These are phyloP conservation scores for Westerdykella sp. DNA, from an alignment of 2,329 filamentous ascomycete species.

Conservation along the genomic window DNA sequence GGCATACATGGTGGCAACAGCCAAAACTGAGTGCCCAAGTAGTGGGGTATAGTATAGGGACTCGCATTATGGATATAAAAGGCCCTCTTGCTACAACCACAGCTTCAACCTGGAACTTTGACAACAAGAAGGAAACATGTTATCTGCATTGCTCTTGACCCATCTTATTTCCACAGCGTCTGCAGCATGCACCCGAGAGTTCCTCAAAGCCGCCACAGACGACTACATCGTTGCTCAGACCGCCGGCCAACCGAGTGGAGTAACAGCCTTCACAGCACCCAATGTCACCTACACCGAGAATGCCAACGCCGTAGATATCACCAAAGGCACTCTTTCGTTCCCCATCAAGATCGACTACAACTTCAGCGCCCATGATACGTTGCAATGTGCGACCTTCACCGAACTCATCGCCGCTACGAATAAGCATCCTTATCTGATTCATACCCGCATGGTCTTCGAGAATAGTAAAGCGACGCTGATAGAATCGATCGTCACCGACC, in stretches of 20 bases:
- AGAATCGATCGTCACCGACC: conserved; percentile 20
- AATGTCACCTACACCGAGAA: conserved; percentile 16
- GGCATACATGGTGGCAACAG: too few relatives aligned
- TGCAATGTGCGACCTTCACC: conserved; percentile 16
- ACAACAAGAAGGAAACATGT: too few relatives aligned
- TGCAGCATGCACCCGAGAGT: conserved; percentile 13
- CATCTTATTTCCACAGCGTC: neutral
- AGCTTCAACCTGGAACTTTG: too few relatives aligned
- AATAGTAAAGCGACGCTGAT: conserved; percentile 10
- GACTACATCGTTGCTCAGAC: conserved; percentile 14
- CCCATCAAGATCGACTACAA: conserved; percentile 14
- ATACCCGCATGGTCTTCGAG: conserved; percentile 5
- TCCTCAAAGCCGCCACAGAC: conserved; percentile 10
- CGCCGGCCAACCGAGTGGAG: conserved; percentile 7
- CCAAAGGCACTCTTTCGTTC: conserved; percentile 8
- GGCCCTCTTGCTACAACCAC: too few relatives aligned
- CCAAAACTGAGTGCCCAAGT: too few relatives aligned
- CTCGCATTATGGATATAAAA: too few relatives aligned
- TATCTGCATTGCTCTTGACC: too few relatives aligned
- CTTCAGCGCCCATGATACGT: conserved; percentile 16
- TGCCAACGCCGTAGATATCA: conserved; percentile 8
- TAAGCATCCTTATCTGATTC: conserved; percentile 16
- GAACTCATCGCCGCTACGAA: conserved; percentile 15
- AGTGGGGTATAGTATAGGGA: too few relatives aligned
- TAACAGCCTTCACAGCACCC: conserved; percentile 3